Evolutionary conservation across 306 rosid genomes (phyloP).

Genomic region (Dalbergia cultrata): DNA sequence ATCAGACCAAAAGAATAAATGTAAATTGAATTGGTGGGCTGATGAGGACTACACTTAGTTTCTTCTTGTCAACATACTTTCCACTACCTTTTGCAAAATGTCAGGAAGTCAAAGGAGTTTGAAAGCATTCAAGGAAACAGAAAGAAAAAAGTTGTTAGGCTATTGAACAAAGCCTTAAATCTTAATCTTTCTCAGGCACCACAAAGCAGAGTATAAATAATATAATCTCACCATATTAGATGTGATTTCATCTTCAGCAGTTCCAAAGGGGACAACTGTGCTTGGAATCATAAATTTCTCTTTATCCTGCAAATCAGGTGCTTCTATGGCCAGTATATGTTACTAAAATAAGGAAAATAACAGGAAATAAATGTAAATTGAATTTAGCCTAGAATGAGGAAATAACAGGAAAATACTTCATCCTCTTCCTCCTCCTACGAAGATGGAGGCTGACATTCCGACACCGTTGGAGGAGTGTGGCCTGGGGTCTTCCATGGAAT

Average conservation of each 20-base stretch:
- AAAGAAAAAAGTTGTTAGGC: not conserved
- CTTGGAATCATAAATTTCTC: constrained; percentile 92
- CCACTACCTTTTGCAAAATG: constrained; percentile 82
- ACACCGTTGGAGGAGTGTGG: too few relatives aligned
- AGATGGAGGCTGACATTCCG: too few relatives aligned
- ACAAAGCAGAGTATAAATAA: constrained; percentile 19
- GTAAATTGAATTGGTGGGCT: constrained; percentile 66
- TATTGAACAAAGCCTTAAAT: not conserved
- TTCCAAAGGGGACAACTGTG: constrained; percentile 69
- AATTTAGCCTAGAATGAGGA: too few relatives aligned
- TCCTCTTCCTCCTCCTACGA: too few relatives aligned
- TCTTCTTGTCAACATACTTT: constrained; percentile 79
- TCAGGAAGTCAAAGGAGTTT: constrained; percentile 30
- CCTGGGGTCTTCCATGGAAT: too few relatives aligned
- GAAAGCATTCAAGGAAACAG: constrained; percentile 34
- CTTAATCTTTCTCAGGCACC: constrained; percentile 23
- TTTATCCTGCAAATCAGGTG: constrained; percentile 81
- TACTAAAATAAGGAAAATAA: too few relatives aligned
- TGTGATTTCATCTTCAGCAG: constrained; percentile 75
- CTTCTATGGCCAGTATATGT: constrained; percentile 39
- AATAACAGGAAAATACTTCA: too few relatives aligned
- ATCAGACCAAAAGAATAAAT: too few relatives aligned
- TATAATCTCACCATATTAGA: constrained; percentile 65
- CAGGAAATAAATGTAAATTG: too few relatives aligned
- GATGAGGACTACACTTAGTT: constrained; percentile 72